Base-by-base conservation (phyloP, 176 grass and related monocot genomes). In the Avena eriantha region DNA sequence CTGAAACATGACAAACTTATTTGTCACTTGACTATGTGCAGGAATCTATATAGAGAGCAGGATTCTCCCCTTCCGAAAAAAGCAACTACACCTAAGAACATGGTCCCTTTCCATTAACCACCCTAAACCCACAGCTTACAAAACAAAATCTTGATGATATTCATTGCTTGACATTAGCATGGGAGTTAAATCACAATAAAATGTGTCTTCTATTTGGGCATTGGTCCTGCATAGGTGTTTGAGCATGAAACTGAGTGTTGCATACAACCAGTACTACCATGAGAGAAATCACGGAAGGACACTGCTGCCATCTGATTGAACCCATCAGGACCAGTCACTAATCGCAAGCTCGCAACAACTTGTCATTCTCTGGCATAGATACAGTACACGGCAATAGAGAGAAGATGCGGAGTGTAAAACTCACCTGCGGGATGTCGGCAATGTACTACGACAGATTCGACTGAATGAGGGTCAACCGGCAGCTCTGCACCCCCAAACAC, bases 401-500 rank as follows among this genome's bases (percentile, higher is more conserved):
- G 39, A 41, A 41, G 39, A 41, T 41, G 39, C 5, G 39, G 13
- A 68, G 7, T 34, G 58, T 60, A 63, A 63, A 41, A 15, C 73
- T 88, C 82, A 94, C 96, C 96, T 94, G 90, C 3, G 97, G 97
- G 48, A 98, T 91, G 64, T 98, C 88, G 2, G 97, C 97, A 1
- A 88, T 89, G 77, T 98, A 98, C 83, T 98, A 94, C 55, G 94
- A 89, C 7, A 94, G 94, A 85, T 99, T 99, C 8, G 76, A 43
- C 85, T 99, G 94, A 55, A 85, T 92, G 53, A 96, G 94, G 8
- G 82, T 91, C 18, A 99, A 43, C 31, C 96, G 97, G 31, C 97
- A 99, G 75, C 94, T 96, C 95, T 98, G 73, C 77, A 92, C 7
- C 10, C 71, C 54, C 35, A 82, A 78, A 39, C 18, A 50, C 3